Percentiles rank a stretch among this genome's conserved stretches.
phyloP scores from a whole-genome alignment of 495 filamentous ascomycete species.

The Penicillium ucsense region DNA sequence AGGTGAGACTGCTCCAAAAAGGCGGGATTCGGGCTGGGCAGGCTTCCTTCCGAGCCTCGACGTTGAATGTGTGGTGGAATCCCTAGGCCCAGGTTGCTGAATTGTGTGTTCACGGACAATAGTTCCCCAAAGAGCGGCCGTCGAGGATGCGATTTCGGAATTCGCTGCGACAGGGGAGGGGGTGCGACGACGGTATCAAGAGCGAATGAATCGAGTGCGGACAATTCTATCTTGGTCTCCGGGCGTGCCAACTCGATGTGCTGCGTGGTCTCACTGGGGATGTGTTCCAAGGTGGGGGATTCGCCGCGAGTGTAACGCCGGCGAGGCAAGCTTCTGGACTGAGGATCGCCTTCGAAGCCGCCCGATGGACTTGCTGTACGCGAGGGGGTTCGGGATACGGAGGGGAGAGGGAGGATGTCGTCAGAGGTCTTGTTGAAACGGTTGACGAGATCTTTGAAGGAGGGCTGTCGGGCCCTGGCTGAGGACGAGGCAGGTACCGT shows the following conservation, averaged over 20 bases:
- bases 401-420: slow-evolving; percentile 41
- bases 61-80: slow-evolving; percentile 30
- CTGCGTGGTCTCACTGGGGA: slow-evolving; percentile 2
- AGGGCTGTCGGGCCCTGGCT: slow-evolving; percentile 33
- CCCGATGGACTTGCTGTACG: slow-evolving; percentile 24
- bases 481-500: slow-evolving; percentile 14
- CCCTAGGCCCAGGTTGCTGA: slow-evolving; percentile 31
- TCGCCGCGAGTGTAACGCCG: slow-evolving; percentile 18
- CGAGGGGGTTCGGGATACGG: slow-evolving; percentile 24
- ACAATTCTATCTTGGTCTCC: slow-evolving; percentile 1
- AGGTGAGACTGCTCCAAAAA: slow-evolving; percentile 35
- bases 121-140: slow-evolving; percentile 45
- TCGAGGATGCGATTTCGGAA: slow-evolving; percentile 16
- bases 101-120: slow-evolving; percentile 27
- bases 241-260: slow-evolving; percentile 7
- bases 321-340: slow-evolving; percentile 20
- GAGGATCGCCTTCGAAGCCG: slow-evolving; percentile 17
- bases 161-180: slow-evolving; percentile 14
- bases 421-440: slow-evolving; percentile 50
- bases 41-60: slow-evolving; percentile 45
- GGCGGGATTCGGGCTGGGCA: slow-evolving; percentile 42
- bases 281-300: slow-evolving; percentile 5
- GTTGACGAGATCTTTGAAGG: slow-evolving; percentile 53
- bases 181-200: slow-evolving; percentile 1
- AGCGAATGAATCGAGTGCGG: neutral